Base-by-base conservation (phyloP, 768 basidiomycete species). In the Arthromyces matolae region DNA sequence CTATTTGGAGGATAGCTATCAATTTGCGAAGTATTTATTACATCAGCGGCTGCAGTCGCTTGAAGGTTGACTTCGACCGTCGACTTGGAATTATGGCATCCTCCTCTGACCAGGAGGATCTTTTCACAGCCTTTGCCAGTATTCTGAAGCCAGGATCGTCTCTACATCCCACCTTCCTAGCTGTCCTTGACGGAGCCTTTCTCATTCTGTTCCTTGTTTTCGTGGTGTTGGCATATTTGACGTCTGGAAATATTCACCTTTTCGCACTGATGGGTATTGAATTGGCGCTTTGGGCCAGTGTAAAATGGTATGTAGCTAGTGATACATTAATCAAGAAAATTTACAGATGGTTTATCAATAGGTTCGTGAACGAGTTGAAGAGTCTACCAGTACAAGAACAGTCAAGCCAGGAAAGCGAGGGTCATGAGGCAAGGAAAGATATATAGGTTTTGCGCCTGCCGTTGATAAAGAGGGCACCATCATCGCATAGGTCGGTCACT, bases 121-220 rank as follows among this genome's bases (percentile, higher is more conserved):
- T 41, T 24, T 43, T 43, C n/a, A 59, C 65, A 13, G 77, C 86
- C 58, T 62, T 88, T 50, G 64, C 75, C 16, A 70, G 75, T 51
- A 71, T 93, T 48, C 72, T 93, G 12, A 76, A 70, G 40, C 87
- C 89, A 8, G 88, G 89, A 19, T 89, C 87, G 2, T 85, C 87
- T 2, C 67, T 89, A n/a, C 67, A 87, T 49, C 86, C 86, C 0
- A 75, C 71, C 0, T 88, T 89, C 61, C 73, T 88, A 1, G 62
- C 81, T 51, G 66, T 78, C 7, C 71, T 87, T 28, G 86, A 90
- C 62, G 71, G 67, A 39, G 75, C 80, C 14, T 85, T 92, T 55
- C 56, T 67, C 4, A 49, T 68, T 5, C 73, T 93, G 20, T 67
- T 88, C 22, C 42, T 80, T 16, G 76, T 89, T 8, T 75, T 92